Base-by-base conservation (phyloP, 176 grass and related monocot genomes). In the Triticum monococcum region DNA sequence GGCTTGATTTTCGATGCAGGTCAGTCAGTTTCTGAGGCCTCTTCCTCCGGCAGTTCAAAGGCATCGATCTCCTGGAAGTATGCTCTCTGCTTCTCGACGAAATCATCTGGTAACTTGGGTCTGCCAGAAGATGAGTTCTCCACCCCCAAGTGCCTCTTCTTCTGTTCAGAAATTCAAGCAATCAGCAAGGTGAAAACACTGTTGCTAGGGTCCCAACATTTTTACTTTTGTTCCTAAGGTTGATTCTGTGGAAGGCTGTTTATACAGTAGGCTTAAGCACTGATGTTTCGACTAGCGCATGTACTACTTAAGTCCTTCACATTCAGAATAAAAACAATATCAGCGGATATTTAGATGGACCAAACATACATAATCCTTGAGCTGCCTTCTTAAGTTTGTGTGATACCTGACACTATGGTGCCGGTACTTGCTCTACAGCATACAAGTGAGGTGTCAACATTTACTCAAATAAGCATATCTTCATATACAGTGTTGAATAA, bases 61-160 rank as follows among this genome's bases (percentile, higher is more conserved):
- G 93, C 75, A 36, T 95, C 93, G 22, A 92, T 22, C 35, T 86
- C 86, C 22, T 87, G 86, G 78, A 95, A 95, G 57, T 92, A 88
- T 16, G 70, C 80, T 81, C 64, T 81, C 45, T 92, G 83, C 28
- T 77, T 77, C 74, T 77, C 2, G 16, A 77, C 28, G 17, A 77
- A 76, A 76, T 76, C 74, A 56, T 56, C 74, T 56, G 74, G 74
- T 32, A 56, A 77, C 48, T 77, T 77, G 28, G 74, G 74, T 33
- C 26, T 77, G 25, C 32, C 82, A 61, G 62, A 64, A 62, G 38
- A 37, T 8, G 43, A 26, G n/a, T 60, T 54, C 0, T 17, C n/a
- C 68, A 61, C 48, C 14, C 3, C 62, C 3, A 7, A 12, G 11
- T 52, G 37, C 13, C 28, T 68, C 79, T 86, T 68, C 79, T 86